Evolutionary conservation across 495 filamentous ascomycete species (phyloP), one percentile per base, ranked within the genome.

Genomic region (Bombardia bombarda): DNA sequence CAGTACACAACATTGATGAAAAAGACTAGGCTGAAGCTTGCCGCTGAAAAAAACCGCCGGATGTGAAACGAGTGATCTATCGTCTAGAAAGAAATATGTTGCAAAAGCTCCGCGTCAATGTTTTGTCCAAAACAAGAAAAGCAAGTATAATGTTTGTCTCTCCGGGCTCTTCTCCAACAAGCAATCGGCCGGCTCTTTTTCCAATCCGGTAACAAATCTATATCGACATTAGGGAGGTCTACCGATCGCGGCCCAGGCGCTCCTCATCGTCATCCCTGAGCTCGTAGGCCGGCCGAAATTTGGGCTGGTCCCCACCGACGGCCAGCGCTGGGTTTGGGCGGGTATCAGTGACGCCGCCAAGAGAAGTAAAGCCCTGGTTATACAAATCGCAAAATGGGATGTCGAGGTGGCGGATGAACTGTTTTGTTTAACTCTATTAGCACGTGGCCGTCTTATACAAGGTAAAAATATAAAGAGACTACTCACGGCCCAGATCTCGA

Each of bases 271-370:
- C 92, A 43, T 88, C 79, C 32, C 79, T 73, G 42, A 97, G 65
- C 57, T 93, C 84, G 61, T 92, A 96, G 3, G 92, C 92, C 7
- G 92, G 92, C 24, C 83, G 61, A 56, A 84, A 95, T 13, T 58
- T 64, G 32, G 55, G 55, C 10, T 50, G 56, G 2, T 58, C 61
- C n/a, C 32, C 61, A 10, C 61, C 60, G 9, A 72, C 55, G 45
- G 67, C 73, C 48, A 97, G 65, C 31, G 69, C 77, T 12, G 92
- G 92, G 53, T 98, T 98, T 8, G 87, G 90, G 47, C 83, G 74
- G 3, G 92, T 98, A 68, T 98, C 88, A 19, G 74, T 80, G n/a
- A 78, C 86, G 2, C 92, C 89, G 2, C 92, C 92, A 6, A 98
- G 68, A 34, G 81, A 87, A 3, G 92, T 54, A 40, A 52, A 60